phyloP scores from a whole-genome alignment of 306 rosid species.

The Dalbergia oliveri region DNA sequence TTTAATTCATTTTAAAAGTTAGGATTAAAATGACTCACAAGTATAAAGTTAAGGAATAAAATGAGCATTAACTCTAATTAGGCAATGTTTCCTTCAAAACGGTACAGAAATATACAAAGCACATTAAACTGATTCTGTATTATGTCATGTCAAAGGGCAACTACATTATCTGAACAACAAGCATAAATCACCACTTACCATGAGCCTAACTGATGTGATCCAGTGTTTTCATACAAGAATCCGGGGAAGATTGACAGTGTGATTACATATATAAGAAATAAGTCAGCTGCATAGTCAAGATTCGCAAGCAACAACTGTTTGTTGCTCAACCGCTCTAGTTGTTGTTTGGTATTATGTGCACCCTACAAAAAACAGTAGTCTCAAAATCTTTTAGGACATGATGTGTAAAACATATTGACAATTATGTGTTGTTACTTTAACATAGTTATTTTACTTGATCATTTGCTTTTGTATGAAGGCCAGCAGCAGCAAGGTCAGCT shows the following conservation, averaged over 20 bases:
- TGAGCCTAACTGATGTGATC: conserved; percentile 74
- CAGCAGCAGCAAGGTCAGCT: conserved; percentile 87
- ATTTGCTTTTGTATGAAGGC: conserved; percentile 53
- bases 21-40: too few species aligned
- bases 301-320: conserved; percentile 63
- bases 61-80: too few species aligned
- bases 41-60: too few species aligned
- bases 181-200: conserved; percentile 59
- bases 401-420: neutral
- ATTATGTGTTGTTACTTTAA: neutral
- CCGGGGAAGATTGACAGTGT: conserved; percentile 91
- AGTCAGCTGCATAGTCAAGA: conserved; percentile 65
- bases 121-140: too few species aligned
- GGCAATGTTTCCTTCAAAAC: too few species aligned
- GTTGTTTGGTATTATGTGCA: conserved; percentile 45
- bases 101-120: too few species aligned
- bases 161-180: neutral
- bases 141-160: too few species aligned
- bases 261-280: conserved; percentile 66
- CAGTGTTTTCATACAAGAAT: conserved; percentile 86
- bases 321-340: conserved; percentile 57
- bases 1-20: too few species aligned
- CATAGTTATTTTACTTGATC: conserved; percentile 52
- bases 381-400: neutral
- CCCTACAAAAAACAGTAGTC: conserved; percentile 50